A percentile compares a stretch with the other conserved stretches of the same genome.
These are phyloP conservation scores for Pestalotiopsis fici DNA, from an alignment of 2,329 filamentous ascomycete genomes.

Conservation along the genomic window DNA sequence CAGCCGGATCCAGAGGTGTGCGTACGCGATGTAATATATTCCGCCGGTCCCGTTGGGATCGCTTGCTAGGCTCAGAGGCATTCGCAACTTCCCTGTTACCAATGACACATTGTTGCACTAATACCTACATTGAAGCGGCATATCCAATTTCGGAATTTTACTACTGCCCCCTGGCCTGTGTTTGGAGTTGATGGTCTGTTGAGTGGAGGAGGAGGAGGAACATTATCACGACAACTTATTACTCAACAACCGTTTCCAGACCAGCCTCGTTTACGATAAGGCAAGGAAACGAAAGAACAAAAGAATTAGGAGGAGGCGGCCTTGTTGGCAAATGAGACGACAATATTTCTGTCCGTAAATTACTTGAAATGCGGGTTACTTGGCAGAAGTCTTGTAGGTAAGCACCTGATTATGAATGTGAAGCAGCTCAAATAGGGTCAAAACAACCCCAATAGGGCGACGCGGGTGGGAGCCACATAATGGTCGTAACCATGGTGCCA, in stretches of 20 bases:
- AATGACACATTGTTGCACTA: not conserved
- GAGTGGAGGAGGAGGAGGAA: not conserved
- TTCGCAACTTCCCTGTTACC: not conserved
- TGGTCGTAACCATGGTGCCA: too few species aligned
- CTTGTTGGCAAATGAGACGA: too few species aligned
- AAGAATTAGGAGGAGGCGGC: too few species aligned
- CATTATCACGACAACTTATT: not conserved
- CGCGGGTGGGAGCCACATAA: too few species aligned
- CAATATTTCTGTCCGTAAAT: too few species aligned
- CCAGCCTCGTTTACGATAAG: not conserved
- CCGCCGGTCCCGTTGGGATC: not conserved
- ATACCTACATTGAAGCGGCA: not conserved
- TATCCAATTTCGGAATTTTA: not conserved
- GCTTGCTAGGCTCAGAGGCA: not conserved
- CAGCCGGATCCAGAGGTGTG: not conserved
- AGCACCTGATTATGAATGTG: too few species aligned
- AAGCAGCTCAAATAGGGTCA: too few species aligned
- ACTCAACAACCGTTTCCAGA: not conserved
- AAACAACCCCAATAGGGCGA: too few species aligned
- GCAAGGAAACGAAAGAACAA: too few species aligned
- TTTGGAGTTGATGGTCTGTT: not conserved
- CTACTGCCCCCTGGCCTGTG: not conserved
- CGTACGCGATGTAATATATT: conserved; percentile 6
- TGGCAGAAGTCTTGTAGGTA: too few species aligned
- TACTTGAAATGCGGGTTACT: too few species aligned